A percentile compares a stretch with the other conserved stretches of the same genome.
phyloP scores from a whole-genome alignment of 2,329 filamentous ascomycete species.

The Chalaropsis thielavioides region DNA sequence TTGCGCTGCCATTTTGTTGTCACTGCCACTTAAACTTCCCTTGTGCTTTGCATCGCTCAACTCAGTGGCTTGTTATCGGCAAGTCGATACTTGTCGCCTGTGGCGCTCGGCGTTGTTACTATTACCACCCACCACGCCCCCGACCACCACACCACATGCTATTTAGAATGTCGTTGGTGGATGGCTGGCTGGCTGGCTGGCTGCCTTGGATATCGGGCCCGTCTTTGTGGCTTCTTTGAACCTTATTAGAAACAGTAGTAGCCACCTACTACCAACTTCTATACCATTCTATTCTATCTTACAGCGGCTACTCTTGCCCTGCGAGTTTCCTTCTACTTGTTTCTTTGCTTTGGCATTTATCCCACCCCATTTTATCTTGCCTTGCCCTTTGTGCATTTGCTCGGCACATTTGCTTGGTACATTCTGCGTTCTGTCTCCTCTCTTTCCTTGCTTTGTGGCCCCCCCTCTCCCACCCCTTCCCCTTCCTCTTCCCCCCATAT shows the following conservation, averaged over 20 bases:
- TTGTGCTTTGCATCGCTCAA: neutral
- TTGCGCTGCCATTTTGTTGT: neutral
- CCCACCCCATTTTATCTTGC: neutral
- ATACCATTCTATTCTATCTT: neutral
- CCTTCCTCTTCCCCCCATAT: neutral
- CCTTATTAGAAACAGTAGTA: neutral
- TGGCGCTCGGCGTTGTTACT: neutral
- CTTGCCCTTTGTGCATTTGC: neutral
- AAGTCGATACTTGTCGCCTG: neutral
- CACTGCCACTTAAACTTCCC: neutral
- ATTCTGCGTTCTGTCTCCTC: neutral
- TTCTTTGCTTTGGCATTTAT: neutral
- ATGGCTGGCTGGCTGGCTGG: neutral
- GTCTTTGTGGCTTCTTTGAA: neutral
- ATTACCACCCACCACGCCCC: neutral
- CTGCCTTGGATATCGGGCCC: neutral
- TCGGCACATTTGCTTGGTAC: neutral
- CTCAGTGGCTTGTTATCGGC: neutral
- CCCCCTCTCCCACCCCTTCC: neutral
- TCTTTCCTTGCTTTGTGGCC: neutral
- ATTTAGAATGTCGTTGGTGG: neutral
- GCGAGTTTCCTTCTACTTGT: no score
- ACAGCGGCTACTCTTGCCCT: no score
- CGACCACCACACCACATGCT: neutral
- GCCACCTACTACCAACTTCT: neutral